A percentile compares a stretch with the other conserved stretches of the same genome.
phyloP scores from a whole-genome alignment of 2,329 filamentous ascomycete genomes.

The Claviceps sp. region DNA sequence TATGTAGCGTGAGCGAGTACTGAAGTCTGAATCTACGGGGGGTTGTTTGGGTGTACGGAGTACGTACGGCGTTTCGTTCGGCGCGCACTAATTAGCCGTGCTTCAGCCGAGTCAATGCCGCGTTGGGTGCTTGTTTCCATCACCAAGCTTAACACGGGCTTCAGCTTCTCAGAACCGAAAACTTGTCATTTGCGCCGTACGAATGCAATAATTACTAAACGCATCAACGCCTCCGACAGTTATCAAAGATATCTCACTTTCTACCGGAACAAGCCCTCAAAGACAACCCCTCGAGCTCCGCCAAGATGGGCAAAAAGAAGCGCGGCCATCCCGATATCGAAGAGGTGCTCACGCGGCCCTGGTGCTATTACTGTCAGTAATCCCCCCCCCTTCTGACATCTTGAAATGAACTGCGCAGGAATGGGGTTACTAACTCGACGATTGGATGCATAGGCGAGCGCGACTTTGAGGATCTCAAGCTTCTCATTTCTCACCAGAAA shows the following conservation, averaged over 20 bases:
- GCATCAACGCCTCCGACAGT: not conserved
- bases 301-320: constrained; percentile 75
- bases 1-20: no score
- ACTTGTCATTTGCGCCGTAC: not conserved
- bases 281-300: not conserved
- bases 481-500: constrained; percentile 93
- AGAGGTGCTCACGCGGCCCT: constrained; percentile 74
- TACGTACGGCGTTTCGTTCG: no score
- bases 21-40: no score
- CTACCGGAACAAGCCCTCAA: not conserved
- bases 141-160: not conserved
- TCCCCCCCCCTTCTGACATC: not conserved
- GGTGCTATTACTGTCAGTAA: constrained; percentile 86
- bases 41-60: no score
- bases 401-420: no score
- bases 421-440: constrained; percentile 12
- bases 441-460: constrained; percentile 51
- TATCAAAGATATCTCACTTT: no score
- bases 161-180: not conserved
- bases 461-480: constrained; percentile 94
- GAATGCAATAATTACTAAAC: not conserved
- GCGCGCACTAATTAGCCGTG: constrained; percentile 10
- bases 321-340: constrained; percentile 75
- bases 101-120: constrained; percentile 10
- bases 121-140: not conserved